Evolutionary conservation across 2,329 filamentous ascomycete genomes (phyloP), one percentile per base, ranked within the genome.

Genomic region (Capronia americana): DNA sequence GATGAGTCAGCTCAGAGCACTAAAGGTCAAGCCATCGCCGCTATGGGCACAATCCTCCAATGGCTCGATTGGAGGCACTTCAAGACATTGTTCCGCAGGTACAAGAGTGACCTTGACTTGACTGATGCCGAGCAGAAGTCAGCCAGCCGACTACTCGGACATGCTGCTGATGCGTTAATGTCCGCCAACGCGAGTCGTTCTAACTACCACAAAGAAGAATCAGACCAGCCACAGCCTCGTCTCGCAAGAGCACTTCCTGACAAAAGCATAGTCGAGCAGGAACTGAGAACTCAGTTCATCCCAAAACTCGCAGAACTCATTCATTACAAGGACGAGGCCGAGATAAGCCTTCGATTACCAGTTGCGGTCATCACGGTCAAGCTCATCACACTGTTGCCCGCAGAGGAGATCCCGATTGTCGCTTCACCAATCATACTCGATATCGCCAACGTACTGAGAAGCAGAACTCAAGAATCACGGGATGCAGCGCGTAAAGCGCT

Each of bases 251-350:
- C 90, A 0, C 82, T 93, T 61, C 92, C 92, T 0, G 83, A 84
- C 38, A 78, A 85, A 67, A 80, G 87, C 10, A 92, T 92, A 76
- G 82, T 96, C 38, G 82, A 86, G 17, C 84, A 86, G 1, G 92
- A 97, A 71, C 82, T 98, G 60, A 85, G 87, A 48, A 86, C 87
- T 23, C 88, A 89, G 68, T 91, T 97, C 73, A 80, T 97, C 44
- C 92, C 94, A 0, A 87, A 91, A 20, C 80, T 99, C 34, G 85
- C 90, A n/a, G 87, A 88, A 54, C 95, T 97, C 75, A 86, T 98
- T 30, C 93, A 97, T 73, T 89, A 96, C 73, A 98, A 97, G 77
- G 92, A 98, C 70, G 95, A 99, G 76, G 89, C 92, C 0, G 93
- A 93, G 57, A 94, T 99, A 77, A 97, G 93, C 79, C 87, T 95